Evolutionary conservation across 805 yeast genomes (phyloP), one percentile per base, ranked within the genome.

Genomic region (Debaryomyces prosopidis): DNA sequence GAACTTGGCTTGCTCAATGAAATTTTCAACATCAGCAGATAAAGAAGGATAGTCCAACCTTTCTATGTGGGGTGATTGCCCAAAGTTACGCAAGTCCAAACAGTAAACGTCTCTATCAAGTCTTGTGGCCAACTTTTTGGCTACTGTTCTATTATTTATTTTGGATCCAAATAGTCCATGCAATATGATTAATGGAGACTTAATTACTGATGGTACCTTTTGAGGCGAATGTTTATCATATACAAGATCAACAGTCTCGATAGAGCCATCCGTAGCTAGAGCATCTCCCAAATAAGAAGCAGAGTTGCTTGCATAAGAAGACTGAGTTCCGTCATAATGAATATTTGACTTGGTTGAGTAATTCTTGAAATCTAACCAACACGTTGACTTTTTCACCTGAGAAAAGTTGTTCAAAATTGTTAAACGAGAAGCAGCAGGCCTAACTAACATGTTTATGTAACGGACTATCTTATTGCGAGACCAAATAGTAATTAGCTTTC

Each of bases 151-250:
- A 57, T 88, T 89, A 63, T 90, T 92, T n/a, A 78, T 56, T 54
- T 81, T 86, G 43, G 86, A 82, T 1, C 98, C 99, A 65, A 94
- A 89, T 9, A 92, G 66, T 0, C 98, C 99, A 62, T 92, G 99
- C 34, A 91, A 65, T 20, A 92, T 80, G 26, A 94, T 67, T 10
- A 92, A 70, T 1, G 97, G 96, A 1, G 84, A 68, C 51, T 66
- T 60, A n/a, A 39, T 39, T 6, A 43, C 23, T 10, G 47, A 17
- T 11, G 66, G 52, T 6, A 45, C 61, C 2, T 37, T 34, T 28
- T 52, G 53, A 4, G 71, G 69, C 15, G 55, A 53, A 57, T 73
- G 73, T 39, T 73, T 65, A 44, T 86, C 90, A 55, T 60, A 86
- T 2, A 68, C 70, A 38, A 87, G 66, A 23, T 69, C 63, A 2